Percentiles rank a stretch among this genome's conserved stretches.
Evolutionary conservation across 306 rosid genomes (phyloP).

Genomic region (Vicia villosa): DNA sequence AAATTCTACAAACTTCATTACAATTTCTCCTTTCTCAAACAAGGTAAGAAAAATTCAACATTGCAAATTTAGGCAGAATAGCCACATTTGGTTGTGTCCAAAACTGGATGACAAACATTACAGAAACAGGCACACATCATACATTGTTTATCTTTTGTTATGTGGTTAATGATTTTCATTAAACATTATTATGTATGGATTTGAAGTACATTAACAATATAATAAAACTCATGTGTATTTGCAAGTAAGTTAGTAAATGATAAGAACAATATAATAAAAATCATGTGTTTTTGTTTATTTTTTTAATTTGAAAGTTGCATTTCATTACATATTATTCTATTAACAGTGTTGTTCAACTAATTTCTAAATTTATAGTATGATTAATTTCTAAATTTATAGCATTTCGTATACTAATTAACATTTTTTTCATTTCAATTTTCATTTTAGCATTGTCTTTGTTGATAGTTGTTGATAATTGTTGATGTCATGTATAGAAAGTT

Average conservation of each 20-base stretch:
- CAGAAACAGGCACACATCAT: no score
- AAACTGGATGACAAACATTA: no score
- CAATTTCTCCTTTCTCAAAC: no score
- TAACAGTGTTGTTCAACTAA: neutral
- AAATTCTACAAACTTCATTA: no score
- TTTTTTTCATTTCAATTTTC: neutral
- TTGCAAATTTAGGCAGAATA: no score
- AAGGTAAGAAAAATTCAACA: constrained; percentile 21
- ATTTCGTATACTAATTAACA: neutral
- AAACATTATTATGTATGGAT: no score
- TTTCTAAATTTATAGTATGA: neutral
- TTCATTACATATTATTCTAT: neutral
- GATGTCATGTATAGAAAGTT: constrained; percentile 26
- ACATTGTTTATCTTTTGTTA: no score
- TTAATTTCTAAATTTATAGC: neutral
- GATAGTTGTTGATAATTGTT: constrained; percentile 30
- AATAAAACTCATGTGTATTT: no score
- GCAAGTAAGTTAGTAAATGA: no score
- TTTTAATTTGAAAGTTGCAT: neutral
- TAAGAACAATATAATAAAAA: neutral
- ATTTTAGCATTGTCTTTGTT: constrained; percentile 15
- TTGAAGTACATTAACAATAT: no score
- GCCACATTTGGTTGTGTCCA: no score
- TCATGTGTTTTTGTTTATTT: neutral
- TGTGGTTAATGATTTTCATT: no score